Evolutionary conservation across 176 grass and related monocot species (phyloP).

Genomic region (Rhipidocladum racemiflorum): DNA sequence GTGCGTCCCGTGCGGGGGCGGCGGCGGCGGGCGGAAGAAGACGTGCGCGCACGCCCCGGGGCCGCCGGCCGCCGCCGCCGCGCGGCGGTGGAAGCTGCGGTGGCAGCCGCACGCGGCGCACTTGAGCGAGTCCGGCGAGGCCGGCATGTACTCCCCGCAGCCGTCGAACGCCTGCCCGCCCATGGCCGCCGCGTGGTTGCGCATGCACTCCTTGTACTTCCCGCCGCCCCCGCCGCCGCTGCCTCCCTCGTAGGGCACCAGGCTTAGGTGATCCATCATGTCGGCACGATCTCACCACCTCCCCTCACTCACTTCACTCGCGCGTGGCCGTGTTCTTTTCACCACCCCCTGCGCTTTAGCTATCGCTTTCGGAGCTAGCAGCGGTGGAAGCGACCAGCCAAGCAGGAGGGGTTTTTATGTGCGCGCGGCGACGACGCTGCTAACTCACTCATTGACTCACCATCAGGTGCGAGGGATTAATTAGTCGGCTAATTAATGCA

Average conservation of each 20-base stretch:
- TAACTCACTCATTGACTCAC: not conserved
- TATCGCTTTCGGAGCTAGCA: slow-evolving; percentile 22
- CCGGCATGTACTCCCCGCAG: slow-evolving; percentile 88
- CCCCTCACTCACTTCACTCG: not conserved
- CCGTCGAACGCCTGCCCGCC: slow-evolving; percentile 83
- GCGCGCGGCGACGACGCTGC: not conserved
- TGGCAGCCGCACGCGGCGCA: slow-evolving; percentile 89
- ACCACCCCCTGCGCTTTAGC: not conserved
- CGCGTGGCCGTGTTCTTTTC: not conserved
- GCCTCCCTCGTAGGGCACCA: slow-evolving; percentile 50
- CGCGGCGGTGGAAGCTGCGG: slow-evolving; percentile 89
- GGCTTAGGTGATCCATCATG: slow-evolving; percentile 64
- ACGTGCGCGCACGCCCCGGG: not conserved
- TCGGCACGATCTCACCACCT: not conserved
- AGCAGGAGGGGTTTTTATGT: not conserved
- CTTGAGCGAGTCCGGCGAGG: slow-evolving; percentile 61
- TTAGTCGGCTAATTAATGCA: not conserved
- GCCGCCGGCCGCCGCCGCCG: not conserved
- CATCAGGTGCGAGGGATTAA: not conserved
- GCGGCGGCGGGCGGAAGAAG: slow-evolving; percentile 38
- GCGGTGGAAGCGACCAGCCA: slow-evolving; percentile 4
- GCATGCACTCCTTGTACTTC: slow-evolving; percentile 95
- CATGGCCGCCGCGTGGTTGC: slow-evolving; percentile 92
- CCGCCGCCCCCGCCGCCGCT: not conserved
- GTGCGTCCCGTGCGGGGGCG: not conserved